Evolutionary conservation across 1,139 yeast species (phyloP).

Genomic region (Yamadazyma friedrichii): DNA sequence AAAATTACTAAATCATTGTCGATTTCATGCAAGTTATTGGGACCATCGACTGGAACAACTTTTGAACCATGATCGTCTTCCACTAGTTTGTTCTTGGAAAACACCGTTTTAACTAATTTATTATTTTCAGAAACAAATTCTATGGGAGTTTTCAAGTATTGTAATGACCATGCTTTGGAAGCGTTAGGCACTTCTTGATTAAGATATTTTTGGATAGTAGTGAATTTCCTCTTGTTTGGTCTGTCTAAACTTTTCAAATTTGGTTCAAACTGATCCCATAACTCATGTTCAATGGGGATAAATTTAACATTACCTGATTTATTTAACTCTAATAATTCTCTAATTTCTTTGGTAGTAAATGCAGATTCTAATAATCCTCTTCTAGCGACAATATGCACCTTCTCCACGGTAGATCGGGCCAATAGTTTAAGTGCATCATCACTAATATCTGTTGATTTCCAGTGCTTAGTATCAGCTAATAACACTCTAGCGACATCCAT

Average conservation of each 20-base stretch:
- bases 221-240: constrained; percentile 65
- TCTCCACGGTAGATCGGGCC: constrained; percentile 50
- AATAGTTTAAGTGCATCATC: constrained; percentile 57
- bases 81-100: constrained; percentile 45
- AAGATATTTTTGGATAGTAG: constrained; percentile 57
- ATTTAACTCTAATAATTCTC: constrained; percentile 72
- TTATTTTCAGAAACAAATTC: constrained; percentile 39
- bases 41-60: constrained; percentile 19
- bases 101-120: constrained; percentile 48
- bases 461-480: constrained; percentile 56
- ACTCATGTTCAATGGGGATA: constrained; percentile 47
- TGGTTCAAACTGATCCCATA: constrained; percentile 41
- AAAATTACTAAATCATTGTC: constrained; percentile 71
- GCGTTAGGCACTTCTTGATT: constrained; percentile 16
- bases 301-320: constrained; percentile 54
- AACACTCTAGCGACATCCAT: constrained; percentile 84
- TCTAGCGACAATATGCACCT: constrained; percentile 77
- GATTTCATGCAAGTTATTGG: constrained; percentile 19
- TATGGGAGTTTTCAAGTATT: constrained; percentile 68
- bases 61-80: constrained; percentile 24
- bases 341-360: constrained; percentile 86
- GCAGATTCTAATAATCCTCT: constrained; percentile 83
- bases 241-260: constrained; percentile 50
- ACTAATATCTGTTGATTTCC: constrained; percentile 75
- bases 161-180: constrained; percentile 60